Percentiles rank a stretch among this genome's conserved stretches.
Conservation (phyloP, 2,329 filamentous ascomycete species). For the Arthrinium phaeospermum region DNA sequence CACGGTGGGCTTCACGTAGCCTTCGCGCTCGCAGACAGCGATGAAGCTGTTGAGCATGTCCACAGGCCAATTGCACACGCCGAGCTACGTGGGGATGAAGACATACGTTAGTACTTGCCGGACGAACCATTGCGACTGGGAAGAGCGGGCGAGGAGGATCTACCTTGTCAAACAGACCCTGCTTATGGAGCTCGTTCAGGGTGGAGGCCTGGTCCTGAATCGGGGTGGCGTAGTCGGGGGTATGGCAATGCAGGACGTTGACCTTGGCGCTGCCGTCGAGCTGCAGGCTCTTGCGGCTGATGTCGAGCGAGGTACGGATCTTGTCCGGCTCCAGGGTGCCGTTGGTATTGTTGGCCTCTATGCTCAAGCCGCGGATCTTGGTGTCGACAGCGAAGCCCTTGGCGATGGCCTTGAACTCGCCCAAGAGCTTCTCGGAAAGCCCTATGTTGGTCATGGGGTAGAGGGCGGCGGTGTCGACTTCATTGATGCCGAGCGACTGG, state of each 20-base stretch:
- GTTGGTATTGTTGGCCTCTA: slow-evolving; percentile 23
- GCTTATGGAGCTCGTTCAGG: slow-evolving; percentile 51
- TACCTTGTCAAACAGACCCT: slow-evolving; percentile 68
- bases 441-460: neutral
- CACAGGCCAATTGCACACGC: slow-evolving; percentile 27
- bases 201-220: slow-evolving; percentile 26
- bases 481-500: neutral
- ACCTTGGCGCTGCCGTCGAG: slow-evolving; percentile 19
- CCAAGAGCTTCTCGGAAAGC: neutral
- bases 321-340: slow-evolving; percentile 23
- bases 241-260: slow-evolving; percentile 26
- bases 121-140: neutral
- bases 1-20: slow-evolving; percentile 28
- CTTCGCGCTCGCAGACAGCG: slow-evolving; percentile 26
- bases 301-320: slow-evolving; percentile 23
- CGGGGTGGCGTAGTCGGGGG: slow-evolving; percentile 23
- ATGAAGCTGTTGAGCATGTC: slow-evolving; percentile 25
- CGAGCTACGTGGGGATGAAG: slow-evolving; percentile 20
- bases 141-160: slow-evolving; percentile 26
- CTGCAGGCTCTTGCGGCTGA: slow-evolving; percentile 18
- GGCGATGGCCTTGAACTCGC: neutral
- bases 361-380: slow-evolving; percentile 26
- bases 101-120: neutral
- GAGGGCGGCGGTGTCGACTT: neutral
- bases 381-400: slow-evolving; percentile 27